Evolutionary conservation across 768 basidiomycete genomes (phyloP).

Genomic region (Termitomyces sp.): DNA sequence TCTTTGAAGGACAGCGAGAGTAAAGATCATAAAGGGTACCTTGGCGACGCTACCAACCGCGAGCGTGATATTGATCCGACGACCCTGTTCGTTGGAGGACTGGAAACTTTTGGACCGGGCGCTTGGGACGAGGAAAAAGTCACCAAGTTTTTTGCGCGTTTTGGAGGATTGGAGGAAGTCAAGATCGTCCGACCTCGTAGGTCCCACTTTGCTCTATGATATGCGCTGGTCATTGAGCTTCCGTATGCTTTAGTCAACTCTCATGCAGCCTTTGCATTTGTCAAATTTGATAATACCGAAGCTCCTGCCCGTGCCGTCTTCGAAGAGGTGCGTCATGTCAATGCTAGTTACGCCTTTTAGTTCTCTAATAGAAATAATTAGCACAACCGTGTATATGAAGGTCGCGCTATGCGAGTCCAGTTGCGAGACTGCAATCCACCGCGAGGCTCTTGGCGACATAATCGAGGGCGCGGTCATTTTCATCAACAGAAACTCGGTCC

Average conservation of each 20-base stretch:
- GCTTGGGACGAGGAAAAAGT: constrained; percentile 72
- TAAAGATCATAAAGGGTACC: constrained; percentile 18
- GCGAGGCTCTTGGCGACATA: constrained; percentile 45
- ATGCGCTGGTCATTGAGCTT: background rate
- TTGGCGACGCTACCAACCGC: constrained; percentile 15
- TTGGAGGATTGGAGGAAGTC: constrained; percentile 60
- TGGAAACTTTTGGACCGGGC: constrained; percentile 58
- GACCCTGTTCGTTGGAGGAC: constrained; percentile 74
- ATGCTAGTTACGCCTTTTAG: background rate
- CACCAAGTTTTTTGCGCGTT: constrained; percentile 53
- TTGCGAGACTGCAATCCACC: constrained; percentile 63
- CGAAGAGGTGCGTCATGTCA: constrained; percentile 46
- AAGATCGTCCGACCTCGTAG: constrained; percentile 65
- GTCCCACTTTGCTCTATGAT: constrained; percentile 14
- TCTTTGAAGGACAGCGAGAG: constrained; percentile 21
- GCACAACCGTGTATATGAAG: constrained; percentile 69
- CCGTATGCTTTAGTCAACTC: constrained; percentile 42
- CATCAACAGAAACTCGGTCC: constrained; percentile 23
- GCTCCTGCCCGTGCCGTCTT: constrained; percentile 63
- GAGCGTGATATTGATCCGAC: constrained; percentile 55
- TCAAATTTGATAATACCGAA: constrained; percentile 63
- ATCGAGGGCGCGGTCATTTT: constrained; percentile 41
- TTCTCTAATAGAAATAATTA: constrained; percentile 22
- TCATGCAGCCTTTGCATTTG: constrained; percentile 74
- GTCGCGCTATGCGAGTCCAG: constrained; percentile 73